Evolutionary conservation across 495 filamentous ascomycete species (phyloP).

Genomic region (Astrocystis sublimbata): DNA sequence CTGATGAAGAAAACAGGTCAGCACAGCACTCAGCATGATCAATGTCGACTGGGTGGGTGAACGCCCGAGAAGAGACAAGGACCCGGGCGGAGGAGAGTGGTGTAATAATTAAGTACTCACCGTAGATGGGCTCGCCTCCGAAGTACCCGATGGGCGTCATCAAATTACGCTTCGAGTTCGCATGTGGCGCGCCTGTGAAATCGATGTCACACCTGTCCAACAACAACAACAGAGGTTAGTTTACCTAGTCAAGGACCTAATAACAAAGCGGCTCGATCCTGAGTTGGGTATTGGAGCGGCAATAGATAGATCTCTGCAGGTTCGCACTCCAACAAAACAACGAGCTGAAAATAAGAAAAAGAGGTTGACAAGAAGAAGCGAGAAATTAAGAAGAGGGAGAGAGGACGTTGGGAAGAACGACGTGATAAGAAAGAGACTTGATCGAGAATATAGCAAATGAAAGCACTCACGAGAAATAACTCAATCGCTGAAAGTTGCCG

Average conservation of each 20-base stretch:
- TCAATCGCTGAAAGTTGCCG: not conserved
- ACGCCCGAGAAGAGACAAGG: not conserved
- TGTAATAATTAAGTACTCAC: not conserved
- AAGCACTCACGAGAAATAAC: not conserved
- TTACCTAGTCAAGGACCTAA: too few species aligned
- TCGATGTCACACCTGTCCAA: not conserved
- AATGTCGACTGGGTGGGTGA: not conserved
- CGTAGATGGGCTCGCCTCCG: not conserved
- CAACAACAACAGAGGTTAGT: not conserved
- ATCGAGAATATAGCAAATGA: too few species aligned
- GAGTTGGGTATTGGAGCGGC: too few species aligned
- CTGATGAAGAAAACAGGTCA: too few species aligned
- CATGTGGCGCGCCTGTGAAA: not conserved
- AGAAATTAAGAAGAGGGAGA: not conserved
- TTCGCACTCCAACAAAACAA: too few species aligned
- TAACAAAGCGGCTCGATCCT: too few species aligned
- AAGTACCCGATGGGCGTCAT: not conserved
- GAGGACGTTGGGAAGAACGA: too few species aligned
- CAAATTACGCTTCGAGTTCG: not conserved
- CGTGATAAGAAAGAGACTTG: not conserved
- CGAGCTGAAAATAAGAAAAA: not conserved
- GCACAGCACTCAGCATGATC: too few species aligned
- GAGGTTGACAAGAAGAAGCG: not conserved
- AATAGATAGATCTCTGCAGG: too few species aligned
- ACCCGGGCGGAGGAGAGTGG: not conserved